Conservation (phyloP, 495 filamentous ascomycete genomes). For the Hypoxylon lenormandii region DNA sequence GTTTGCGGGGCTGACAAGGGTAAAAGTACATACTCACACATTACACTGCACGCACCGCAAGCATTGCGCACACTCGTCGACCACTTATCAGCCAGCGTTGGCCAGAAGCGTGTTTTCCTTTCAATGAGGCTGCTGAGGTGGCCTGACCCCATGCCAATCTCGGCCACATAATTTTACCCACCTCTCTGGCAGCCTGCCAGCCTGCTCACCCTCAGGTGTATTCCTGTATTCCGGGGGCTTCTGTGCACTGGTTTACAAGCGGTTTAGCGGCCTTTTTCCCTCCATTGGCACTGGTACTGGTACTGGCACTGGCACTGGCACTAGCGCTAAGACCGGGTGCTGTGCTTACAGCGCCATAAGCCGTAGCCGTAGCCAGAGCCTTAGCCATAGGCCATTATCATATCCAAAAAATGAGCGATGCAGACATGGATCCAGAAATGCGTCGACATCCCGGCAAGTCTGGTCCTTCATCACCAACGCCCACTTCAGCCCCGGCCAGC, state of each 20-base stretch:
- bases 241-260: not conserved
- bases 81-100: conserved; percentile 28
- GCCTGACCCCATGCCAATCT: conserved; percentile 49
- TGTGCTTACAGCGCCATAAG: conserved; percentile 25
- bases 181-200: conserved; percentile 27
- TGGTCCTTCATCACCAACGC: conserved; percentile 39
- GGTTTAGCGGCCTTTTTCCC: conserved; percentile 26
- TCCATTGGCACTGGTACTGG: too few species aligned
- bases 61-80: conserved; percentile 15
- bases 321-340: conserved; percentile 26
- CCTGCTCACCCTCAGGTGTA: not conserved
- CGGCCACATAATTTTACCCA: conserved; percentile 50
- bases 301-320: conserved; percentile 22
- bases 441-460: conserved; percentile 41
- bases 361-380: not conserved
- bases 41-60: not conserved
- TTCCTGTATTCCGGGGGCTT: too few species aligned
- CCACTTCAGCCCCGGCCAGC: conserved; percentile 32
- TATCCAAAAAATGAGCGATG: conserved; percentile 42
- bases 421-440: conserved; percentile 45
- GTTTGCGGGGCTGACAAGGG: conserved; percentile 39
- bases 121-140: conserved; percentile 52
- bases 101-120: not conserved
- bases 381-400: not conserved
- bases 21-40: conserved; percentile 19